Evolutionary conservation across 75 land plant species (phyloP).

Genomic region (Pinus tabuliformis): DNA sequence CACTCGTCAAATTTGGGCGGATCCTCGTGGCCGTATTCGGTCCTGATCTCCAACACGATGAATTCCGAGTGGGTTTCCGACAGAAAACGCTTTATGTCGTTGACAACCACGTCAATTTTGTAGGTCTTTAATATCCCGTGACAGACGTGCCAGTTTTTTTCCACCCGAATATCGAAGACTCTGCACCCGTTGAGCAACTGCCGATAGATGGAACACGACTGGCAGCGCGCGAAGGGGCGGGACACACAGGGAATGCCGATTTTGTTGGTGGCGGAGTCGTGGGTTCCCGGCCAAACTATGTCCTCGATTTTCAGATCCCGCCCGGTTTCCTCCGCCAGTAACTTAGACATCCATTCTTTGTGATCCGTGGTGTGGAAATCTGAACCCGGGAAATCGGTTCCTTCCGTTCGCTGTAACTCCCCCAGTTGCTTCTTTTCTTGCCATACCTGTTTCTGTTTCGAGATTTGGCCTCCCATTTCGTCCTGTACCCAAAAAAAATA

Average conservation of each 20-base stretch:
- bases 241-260: constrained; percentile 66
- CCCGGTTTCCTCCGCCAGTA: constrained; percentile 28
- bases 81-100: constrained; percentile 68
- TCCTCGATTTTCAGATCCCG: constrained; percentile 30
- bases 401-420: constrained; percentile 22
- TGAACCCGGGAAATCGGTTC: constrained; percentile 65
- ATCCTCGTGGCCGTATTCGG: constrained; percentile 80
- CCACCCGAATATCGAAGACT: constrained; percentile 73
- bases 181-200: constrained; percentile 72
- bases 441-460: constrained; percentile 44
- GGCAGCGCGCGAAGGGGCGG: constrained; percentile 92
- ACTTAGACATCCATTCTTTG: constrained; percentile 75
- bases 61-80: constrained; percentile 71
- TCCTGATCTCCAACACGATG: constrained; percentile 77
- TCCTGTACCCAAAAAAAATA: too few relatives aligned
- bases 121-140: constrained; percentile 80
- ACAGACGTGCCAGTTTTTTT: constrained; percentile 61
- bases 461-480: constrained; percentile 51
- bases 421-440: constrained; percentile 43
- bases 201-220: constrained; percentile 63
- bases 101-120: constrained; percentile 64
- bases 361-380: constrained; percentile 53
- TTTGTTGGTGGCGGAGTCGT: constrained; percentile 90
- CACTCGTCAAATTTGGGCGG: constrained; percentile 73
- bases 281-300: constrained; percentile 95